Base-by-base conservation (phyloP, 2,329 filamentous ascomycete species). In the Whalleya microplaca region DNA sequence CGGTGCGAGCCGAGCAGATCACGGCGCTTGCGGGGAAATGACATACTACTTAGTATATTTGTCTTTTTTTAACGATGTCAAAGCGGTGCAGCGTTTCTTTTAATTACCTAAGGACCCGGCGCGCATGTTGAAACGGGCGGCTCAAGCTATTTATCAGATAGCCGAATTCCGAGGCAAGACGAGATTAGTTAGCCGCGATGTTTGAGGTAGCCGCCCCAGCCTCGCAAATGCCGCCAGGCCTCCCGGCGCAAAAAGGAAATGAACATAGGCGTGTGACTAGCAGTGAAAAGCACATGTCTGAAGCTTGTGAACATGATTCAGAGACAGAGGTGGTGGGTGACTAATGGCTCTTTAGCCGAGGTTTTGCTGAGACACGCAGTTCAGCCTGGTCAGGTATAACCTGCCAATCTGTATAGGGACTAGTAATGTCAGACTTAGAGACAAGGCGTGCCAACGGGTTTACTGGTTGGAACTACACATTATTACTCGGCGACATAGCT, bases 171-270 rank as follows among this genome's bases (percentile, higher is more conserved):
- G 23, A 43, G 41, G 41, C 40, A 32, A 41, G 18, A 16, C 21
- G 40, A 18, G 18, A 27, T 16, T 29, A 41, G 47, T 37, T 56
- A 63, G 56, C 48, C 59, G 54, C 59, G 56, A 37, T 49, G 51
- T 41, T 18, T 21, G 45, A 52, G 47, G 55, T 53, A 58, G 45
- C 32, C 62, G 62, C 57, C 62, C 49, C 57, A 63, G 60, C 60
- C 59, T 54, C 57, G 57, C 18, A 58, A 49, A 62, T 61, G 43
- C 59, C 60, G 59, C 55, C 55, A 62, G 60, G 60, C 49, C 60
- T 60, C 60, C 60, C 49, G 43, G n/a, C 37, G 32, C 43, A 49
- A 48, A 41, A 12, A 23, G 29, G 18, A 9, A 47, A 40, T 18
- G 27, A 19, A 19, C 19, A 27, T 8, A 18, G 44, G 19, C 14